Evolutionary conservation across 2,329 filamentous ascomycete species (phyloP), one percentile per base, ranked within the genome.

Genomic region (Botryotinia convoluta): DNA sequence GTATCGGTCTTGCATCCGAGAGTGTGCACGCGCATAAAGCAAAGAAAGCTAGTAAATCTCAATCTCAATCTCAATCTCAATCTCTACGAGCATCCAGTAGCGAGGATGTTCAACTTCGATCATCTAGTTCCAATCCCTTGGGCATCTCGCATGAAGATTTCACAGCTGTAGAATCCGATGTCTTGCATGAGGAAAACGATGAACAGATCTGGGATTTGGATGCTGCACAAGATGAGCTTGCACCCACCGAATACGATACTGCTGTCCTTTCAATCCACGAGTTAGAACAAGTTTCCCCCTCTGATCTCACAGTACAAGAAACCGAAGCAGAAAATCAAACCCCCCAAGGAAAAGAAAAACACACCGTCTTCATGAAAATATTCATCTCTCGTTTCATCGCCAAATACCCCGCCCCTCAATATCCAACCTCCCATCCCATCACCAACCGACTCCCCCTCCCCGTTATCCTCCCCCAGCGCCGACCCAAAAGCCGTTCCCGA

Each of bases 1-100:
- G 77, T 32, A 78, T 79, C n/a, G 76, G 77, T 29, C 75, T 79
- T 4, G 77, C 77, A n/a, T 77, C 77, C 6, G 78, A 79, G 71
- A 74, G 71, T n/a, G 72, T 76, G 29, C 48, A 70, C 1, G n/a
- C 72, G 14, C 59, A 72, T 18, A 59, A 72, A 44, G 67, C 51
- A 8, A 69, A 69, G 37, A 69, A 59, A 44, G 62, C 42, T 29
- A 9, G 6, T 29, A 45, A 22, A 45, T 45, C 44, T 45, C 44
- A 45, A 45, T 45, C 39, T 14, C 39, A 42, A 29, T 18, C 12
- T 10, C 29, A 39, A 39, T 54, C 29, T 18, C 10, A 32, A 59
- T 16, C 48, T 29, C 54, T 8, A 18, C 29, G n/a, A n/a, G 48
- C 26, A 57, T 59, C 35, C 9, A 48, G 29, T n/a, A 32, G 20